Conservation (phyloP, 75 land plant genomes). For the Picea sitchensis region DNA sequence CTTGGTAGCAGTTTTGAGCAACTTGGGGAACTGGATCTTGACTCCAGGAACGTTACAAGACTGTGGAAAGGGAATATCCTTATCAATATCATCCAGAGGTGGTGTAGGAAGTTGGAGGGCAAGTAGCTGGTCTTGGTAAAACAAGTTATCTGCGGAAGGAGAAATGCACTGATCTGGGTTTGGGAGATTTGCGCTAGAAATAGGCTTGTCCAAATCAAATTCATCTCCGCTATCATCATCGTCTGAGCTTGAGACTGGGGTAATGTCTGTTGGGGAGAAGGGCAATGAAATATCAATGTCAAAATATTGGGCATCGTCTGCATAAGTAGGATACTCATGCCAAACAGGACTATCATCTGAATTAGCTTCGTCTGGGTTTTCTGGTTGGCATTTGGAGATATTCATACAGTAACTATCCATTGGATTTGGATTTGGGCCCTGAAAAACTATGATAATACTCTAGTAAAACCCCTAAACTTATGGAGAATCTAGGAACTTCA, state of each 20-base stretch:
- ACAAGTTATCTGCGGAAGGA: constrained; percentile 22
- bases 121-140: constrained; percentile 34
- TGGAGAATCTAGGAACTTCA: too few relatives aligned
- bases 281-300: too few relatives aligned
- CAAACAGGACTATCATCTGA: too few relatives aligned
- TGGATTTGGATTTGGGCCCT: too few relatives aligned
- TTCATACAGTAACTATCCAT: too few relatives aligned
- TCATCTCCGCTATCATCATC: constrained; percentile 4
- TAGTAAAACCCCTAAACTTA: too few relatives aligned
- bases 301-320: too few relatives aligned
- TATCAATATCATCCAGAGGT: constrained; percentile 7
- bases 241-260: background rate
- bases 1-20: constrained; percentile 53
- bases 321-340: too few relatives aligned
- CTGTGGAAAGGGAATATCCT: background rate
- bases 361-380: too few relatives aligned
- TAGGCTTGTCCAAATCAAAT: constrained; percentile 18
- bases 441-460: too few relatives aligned
- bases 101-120: constrained; percentile 21
- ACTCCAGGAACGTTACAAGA: background rate
- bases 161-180: constrained; percentile 21
- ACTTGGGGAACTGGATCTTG: constrained; percentile 25
- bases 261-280: too few relatives aligned
- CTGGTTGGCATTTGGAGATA: too few relatives aligned
- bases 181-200: constrained; percentile 5